Evolutionary conservation across 1,139 yeast species (phyloP).

Genomic region (Debaryomyces nepalensis): DNA sequence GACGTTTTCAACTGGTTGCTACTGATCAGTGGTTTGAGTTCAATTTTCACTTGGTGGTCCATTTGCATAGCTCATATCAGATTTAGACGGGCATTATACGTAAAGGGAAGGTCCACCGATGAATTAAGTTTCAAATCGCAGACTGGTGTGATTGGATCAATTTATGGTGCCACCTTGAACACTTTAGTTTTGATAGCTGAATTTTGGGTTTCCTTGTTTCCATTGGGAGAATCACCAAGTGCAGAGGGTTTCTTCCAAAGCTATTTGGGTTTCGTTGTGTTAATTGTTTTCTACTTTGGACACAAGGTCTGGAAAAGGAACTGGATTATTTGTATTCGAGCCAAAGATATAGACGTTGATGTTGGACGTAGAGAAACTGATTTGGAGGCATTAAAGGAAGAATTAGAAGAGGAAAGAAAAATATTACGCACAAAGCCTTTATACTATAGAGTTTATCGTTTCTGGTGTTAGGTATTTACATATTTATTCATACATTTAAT

Average conservation of each 20-base stretch:
- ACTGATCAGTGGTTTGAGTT: conserved; percentile 42
- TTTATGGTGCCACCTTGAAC: conserved; percentile 32
- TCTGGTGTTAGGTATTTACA: conserved; percentile 36
- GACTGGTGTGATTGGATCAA: conserved; percentile 40
- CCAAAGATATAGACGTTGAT: conserved; percentile 46
- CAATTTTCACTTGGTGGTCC: conserved; percentile 43
- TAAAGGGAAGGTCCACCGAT: conserved; percentile 31
- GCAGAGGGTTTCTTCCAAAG: conserved; percentile 41
- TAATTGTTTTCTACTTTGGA: conserved; percentile 40
- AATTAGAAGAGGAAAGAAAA: conserved; percentile 43
- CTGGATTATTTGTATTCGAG: conserved; percentile 37
- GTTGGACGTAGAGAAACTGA: conserved; percentile 48
- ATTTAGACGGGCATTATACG: conserved; percentile 38
- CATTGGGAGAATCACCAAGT: conserved; percentile 38
- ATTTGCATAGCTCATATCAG: conserved; percentile 40
- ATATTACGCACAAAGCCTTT: conserved; percentile 39
- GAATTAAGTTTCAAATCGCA: conserved; percentile 38
- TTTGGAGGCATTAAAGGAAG: conserved; percentile 45
- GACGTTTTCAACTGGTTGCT: conserved; percentile 42
- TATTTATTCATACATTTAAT: conserved; percentile 2
- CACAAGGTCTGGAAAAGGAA: conserved; percentile 43
- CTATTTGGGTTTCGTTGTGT: conserved; percentile 43
- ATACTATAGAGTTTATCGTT: conserved; percentile 36
- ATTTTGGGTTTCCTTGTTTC: conserved; percentile 49
- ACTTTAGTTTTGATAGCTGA: conserved; percentile 42